Conservation (phyloP, 306 rosid species). For the Myrica gale region DNA sequence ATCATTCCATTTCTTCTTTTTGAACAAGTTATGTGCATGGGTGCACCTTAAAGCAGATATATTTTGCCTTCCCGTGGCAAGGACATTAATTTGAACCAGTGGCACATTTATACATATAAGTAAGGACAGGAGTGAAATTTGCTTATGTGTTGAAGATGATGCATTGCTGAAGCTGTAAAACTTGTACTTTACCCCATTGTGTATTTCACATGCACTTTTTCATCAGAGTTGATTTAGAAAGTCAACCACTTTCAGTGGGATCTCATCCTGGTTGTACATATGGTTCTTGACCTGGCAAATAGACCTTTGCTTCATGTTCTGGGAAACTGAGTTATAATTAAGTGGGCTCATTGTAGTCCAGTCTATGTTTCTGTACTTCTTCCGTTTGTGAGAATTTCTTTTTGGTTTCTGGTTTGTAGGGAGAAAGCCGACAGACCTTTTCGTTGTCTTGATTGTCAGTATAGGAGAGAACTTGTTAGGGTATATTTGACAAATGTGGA, state of each 20-base stretch:
- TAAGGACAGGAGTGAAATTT: background rate
- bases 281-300: background rate
- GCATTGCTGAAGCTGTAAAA: background rate
- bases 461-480: constrained; percentile 99
- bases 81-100: background rate
- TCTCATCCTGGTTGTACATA: background rate
- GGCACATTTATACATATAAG: background rate
- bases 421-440: constrained; percentile 95
- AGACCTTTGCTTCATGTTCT: background rate
- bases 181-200: background rate
- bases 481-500: constrained; percentile 96
- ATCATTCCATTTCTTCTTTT: background rate
- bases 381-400: constrained; percentile 19
- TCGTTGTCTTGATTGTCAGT: constrained; percentile 96
- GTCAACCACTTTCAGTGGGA: background rate
- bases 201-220: background rate
- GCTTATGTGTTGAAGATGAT: background rate
- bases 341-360: background rate
- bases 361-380: constrained; percentile 20
- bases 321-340: background rate
- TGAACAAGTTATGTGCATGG: background rate
- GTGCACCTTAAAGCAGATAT: background rate
- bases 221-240: background rate
- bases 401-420: constrained; percentile 54
- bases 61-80: background rate